These are phyloP conservation scores for Phyllosticta citrichinensis DNA, from an alignment of 2,329 filamentous ascomycete species.

Conservation along the genomic window DNA sequence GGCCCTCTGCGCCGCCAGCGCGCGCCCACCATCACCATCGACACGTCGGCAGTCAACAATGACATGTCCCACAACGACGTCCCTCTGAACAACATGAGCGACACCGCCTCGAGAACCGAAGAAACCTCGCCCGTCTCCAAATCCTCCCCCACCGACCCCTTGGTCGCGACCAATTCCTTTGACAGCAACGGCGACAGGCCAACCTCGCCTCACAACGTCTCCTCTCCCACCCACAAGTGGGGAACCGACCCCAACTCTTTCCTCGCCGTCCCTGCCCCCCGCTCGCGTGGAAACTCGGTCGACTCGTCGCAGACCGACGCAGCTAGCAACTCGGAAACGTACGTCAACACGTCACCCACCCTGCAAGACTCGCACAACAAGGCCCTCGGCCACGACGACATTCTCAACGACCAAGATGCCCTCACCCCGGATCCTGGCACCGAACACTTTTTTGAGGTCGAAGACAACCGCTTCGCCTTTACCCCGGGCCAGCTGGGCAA, in stretches of 20 bases:
- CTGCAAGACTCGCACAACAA: constrained; percentile 14
- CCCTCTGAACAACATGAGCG: constrained; percentile 22
- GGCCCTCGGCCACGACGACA: constrained; percentile 31
- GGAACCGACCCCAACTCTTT: constrained; percentile 48
- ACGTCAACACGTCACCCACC: constrained; percentile 39
- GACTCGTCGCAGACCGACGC: constrained; percentile 53
- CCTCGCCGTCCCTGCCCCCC: constrained; percentile 52
- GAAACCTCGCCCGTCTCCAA: not conserved
- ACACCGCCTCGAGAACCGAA: constrained; percentile 33
- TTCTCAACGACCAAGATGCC: constrained; percentile 46
- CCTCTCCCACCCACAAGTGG: constrained; percentile 46
- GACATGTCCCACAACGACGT: constrained; percentile 24
- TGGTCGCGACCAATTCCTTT: constrained; percentile 49
- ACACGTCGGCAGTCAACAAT: constrained; percentile 39
- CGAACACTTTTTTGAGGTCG: constrained; percentile 18
- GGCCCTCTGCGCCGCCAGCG: constrained; percentile 27
- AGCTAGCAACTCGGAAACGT: constrained; percentile 49
- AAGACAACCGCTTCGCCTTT: constrained; percentile 44
- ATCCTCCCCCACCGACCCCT: constrained; percentile 10
- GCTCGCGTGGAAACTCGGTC: constrained; percentile 55
- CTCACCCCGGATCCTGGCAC: constrained; percentile 21
- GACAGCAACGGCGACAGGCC: constrained; percentile 55
- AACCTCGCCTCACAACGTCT: constrained; percentile 58
- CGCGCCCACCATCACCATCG: constrained; percentile 43
- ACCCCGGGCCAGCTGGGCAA: constrained; percentile 45